Conservation (phyloP, 169 alveolate genomes). For the Cryptosporidium sp. region DNA sequence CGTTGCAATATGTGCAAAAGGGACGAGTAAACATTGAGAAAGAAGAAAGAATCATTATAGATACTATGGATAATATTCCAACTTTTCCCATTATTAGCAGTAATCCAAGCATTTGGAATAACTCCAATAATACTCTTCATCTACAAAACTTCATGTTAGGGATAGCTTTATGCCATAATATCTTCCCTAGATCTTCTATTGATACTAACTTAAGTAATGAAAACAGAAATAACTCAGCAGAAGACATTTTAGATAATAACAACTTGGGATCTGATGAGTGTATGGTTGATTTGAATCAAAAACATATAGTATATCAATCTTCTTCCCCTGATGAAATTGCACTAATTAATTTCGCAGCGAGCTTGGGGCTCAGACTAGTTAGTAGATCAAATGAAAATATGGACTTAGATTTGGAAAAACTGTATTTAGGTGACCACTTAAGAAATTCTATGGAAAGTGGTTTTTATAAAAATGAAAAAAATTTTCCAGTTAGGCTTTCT, state of each 20-base stretch:
- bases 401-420: conserved; percentile 80
- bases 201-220: not conserved
- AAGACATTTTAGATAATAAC: conserved; percentile 20
- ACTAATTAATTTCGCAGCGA: conserved; percentile 94
- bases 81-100: conserved; percentile 24
- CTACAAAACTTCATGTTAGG: conserved; percentile 88
- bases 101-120: conserved; percentile 31
- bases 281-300: conserved; percentile 77
- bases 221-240: not conserved
- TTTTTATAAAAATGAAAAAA: not conserved
- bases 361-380: conserved; percentile 89
- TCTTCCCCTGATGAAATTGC: conserved; percentile 99
- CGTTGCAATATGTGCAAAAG: conserved; percentile 17
- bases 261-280: conserved; percentile 69
- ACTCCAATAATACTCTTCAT: conserved; percentile 32
- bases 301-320: conserved; percentile 91
- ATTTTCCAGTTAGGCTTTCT: conserved; percentile 29
- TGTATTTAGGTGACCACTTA: not conserved
- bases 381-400: conserved; percentile 90
- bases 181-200: conserved; percentile 86
- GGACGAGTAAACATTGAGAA: conserved; percentile 4
- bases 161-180: conserved; percentile 92
- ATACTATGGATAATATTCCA: conserved; percentile 4
- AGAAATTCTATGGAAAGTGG: not conserved
- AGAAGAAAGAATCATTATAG: conserved; percentile 31